Percentiles rank a stretch among this genome's conserved stretches.
Conservation (phyloP, 2,329 filamentous ascomycete species). For the Cordyceps javanica region DNA sequence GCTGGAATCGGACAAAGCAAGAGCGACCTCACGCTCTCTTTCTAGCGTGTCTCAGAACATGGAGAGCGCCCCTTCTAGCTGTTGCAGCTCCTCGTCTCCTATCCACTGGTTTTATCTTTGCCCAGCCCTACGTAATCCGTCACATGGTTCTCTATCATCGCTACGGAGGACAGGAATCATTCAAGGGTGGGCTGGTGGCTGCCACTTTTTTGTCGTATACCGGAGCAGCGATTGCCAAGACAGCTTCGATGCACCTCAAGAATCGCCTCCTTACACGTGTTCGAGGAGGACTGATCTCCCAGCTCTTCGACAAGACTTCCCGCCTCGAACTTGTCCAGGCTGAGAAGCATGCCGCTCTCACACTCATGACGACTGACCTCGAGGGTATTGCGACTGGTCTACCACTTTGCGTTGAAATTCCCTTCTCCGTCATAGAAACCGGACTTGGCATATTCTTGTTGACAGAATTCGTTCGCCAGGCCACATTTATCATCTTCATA, state of each 20-base stretch:
- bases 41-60: slow-evolving; percentile 18
- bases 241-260: neutral
- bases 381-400: neutral
- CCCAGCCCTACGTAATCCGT: neutral
- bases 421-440: neutral
- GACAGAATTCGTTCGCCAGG: neutral
- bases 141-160: slow-evolving; percentile 7
- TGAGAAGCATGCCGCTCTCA: neutral
- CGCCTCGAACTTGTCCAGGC: neutral
- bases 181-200: neutral
- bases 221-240: neutral
- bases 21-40: neutral
- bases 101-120: neutral
- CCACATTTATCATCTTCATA: neutral
- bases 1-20: neutral
- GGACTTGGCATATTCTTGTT: neutral
- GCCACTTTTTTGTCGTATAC: neutral
- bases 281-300: neutral
- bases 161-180: slow-evolving; percentile 14
- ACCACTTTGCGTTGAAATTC: neutral
- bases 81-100: neutral
- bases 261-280: neutral
- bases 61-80: slow-evolving; percentile 11
- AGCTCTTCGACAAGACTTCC: neutral
- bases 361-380: neutral